A percentile compares a stretch with the other conserved stretches of the same genome.
These are phyloP conservation scores for Coemansia sp. DNA, from an alignment of 192 early-diverging fungal species.

Conservation along the genomic window DNA sequence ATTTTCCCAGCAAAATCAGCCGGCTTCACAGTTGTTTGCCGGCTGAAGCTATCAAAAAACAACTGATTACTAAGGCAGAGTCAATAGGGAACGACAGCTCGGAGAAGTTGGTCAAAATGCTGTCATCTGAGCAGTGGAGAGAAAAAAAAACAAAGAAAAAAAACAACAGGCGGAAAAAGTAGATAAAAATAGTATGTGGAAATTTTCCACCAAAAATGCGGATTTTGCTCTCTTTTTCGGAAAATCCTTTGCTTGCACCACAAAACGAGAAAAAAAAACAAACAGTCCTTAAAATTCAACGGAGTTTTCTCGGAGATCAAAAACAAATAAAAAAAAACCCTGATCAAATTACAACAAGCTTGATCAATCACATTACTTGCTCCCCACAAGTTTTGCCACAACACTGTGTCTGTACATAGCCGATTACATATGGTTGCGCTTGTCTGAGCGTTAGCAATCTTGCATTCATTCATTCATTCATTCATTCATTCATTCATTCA, in stretches of 20 bases:
- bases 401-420: too few relatives aligned
- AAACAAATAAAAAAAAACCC: neutral
- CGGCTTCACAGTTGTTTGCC: too few relatives aligned
- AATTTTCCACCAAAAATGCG: slow-evolving; percentile 1
- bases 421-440: too few relatives aligned
- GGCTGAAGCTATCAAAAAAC: too few relatives aligned
- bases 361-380: neutral
- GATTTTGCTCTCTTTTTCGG: slow-evolving; percentile 1
- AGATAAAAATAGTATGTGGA: neutral
- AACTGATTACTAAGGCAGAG: too few relatives aligned
- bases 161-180: neutral
- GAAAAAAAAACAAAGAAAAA: neutral
- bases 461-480: too few relatives aligned
- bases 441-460: too few relatives aligned
- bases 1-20: too few relatives aligned
- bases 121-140: too few relatives aligned
- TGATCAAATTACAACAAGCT: neutral
- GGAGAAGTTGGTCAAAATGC: too few relatives aligned
- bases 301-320: slow-evolving; percentile 7
- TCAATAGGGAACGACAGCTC: too few relatives aligned
- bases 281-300: neutral
- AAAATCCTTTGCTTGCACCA: neutral
- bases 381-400: neutral
- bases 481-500: too few relatives aligned
- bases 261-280: neutral